Evolutionary conservation across 2,329 filamentous ascomycete genomes (phyloP).

Genomic region (Orbilia quercus): DNA sequence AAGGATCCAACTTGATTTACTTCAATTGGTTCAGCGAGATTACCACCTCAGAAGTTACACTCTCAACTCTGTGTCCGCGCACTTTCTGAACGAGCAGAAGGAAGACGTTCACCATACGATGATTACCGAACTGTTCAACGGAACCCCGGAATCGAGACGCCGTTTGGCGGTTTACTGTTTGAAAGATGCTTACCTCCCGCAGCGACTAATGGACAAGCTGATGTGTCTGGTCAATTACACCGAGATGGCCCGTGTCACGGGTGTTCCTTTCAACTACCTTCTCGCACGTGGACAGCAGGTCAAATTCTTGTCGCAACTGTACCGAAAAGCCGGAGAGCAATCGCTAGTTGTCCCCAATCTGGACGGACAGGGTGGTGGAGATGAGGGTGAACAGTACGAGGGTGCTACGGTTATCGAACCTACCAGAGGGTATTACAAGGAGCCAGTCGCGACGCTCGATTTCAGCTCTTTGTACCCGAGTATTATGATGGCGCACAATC

Average conservation of each 20-base stretch:
- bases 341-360: conserved; percentile 93
- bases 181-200: conserved; percentile 95
- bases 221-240: conserved; percentile 99
- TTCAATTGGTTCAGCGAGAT: conserved; percentile 95
- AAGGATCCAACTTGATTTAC: conserved; percentile 86
- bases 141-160: conserved; percentile 89
- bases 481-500: conserved; percentile 98
- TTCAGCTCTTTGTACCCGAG: conserved; percentile 98
- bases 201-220: conserved; percentile 94
- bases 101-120: conserved; percentile 99
- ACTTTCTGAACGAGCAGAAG: conserved; percentile 96
- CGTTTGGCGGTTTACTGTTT: conserved; percentile 94
- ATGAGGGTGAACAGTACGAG: conserved; percentile 84
- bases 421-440: conserved; percentile 89
- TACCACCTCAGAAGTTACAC: conserved; percentile 97
- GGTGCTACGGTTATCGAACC: conserved; percentile 98
- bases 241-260: conserved; percentile 99
- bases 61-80: conserved; percentile 91
- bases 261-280: conserved; percentile 95
- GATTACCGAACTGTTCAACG: conserved; percentile 98
- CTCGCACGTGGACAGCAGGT: conserved; percentile 93
- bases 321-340: conserved; percentile 92
- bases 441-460: conserved; percentile 95
- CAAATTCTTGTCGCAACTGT: conserved; percentile 96
- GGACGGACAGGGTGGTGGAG: conserved; percentile 71